Conservation (phyloP, 371 early-diverging fungal species). For the Actinomucor elegans region DNA sequence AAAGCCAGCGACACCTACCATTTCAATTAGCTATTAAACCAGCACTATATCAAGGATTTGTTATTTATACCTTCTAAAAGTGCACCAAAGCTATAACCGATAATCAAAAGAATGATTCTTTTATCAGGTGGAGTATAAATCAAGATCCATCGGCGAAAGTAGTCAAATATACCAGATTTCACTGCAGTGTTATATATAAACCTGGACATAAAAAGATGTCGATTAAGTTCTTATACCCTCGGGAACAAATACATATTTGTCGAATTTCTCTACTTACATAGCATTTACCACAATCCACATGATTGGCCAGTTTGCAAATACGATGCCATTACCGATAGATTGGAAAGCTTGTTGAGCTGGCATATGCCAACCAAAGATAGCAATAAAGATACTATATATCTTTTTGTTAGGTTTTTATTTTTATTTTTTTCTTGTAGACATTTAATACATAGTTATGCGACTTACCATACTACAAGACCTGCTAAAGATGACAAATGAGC, state of each 20-base stretch:
- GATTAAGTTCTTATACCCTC: too few relatives aligned
- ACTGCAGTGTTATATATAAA: constrained; percentile 47
- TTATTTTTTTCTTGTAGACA: too few relatives aligned
- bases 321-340: constrained; percentile 42
- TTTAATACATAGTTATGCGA: not conserved
- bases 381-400: constrained; percentile 44
- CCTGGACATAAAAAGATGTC: constrained; percentile 25
- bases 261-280: constrained; percentile 21
- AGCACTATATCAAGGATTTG: too few relatives aligned
- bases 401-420: not conserved
- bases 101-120: constrained; percentile 41
- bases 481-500: constrained; percentile 35
- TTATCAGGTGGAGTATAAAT: constrained; percentile 47
- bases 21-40: not conserved
- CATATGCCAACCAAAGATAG: constrained; percentile 57
- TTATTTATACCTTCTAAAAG: constrained; percentile 40
- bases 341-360: constrained; percentile 49
- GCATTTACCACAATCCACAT: constrained; percentile 60
- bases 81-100: constrained; percentile 48
- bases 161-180: constrained; percentile 44
- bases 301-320: constrained; percentile 55
- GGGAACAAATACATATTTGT: too few relatives aligned
- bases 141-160: constrained; percentile 52
- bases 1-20: constrained; percentile 47
- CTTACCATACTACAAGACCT: constrained; percentile 41